Evolutionary conservation across 441 rosid species (phyloP), one percentile per base, ranked within the genome.

Genomic region (Gossypium lobatum): DNA sequence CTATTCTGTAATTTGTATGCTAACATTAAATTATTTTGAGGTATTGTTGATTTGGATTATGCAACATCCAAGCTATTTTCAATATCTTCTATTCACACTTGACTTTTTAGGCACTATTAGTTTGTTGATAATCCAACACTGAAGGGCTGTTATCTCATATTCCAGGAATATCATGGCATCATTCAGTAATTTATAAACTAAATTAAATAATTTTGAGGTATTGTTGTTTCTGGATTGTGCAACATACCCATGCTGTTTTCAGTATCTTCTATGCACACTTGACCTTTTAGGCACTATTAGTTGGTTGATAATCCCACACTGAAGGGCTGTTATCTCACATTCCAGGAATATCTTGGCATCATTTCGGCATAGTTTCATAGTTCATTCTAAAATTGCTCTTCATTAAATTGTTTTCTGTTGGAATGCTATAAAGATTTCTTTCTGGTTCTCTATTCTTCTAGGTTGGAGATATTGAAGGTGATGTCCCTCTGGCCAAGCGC

Each of bases 381-480:
- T 46, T 65, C 54, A 58, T 45, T 42, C 23, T 6, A 37, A 54
- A 11, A 57, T 72, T 69, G 66, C 16, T 69, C 52, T 70, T 70
- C 18, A 20, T 28, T 54, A 18, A 17, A 16, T 10, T 34, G 54
- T 17, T 70, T 54, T 4, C 7, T 20, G 52, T 10, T 54, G 31
- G 17, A 53, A 17, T 53, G 26, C 50, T 28, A 28, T 61, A 6
- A 26, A 17, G 20, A 60, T 39, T 52, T 31, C n/a, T 0, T 46
- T 50, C 25, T 46, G 31, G 3, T 74, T 46, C 62, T 78, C 55
- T 48, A 14, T 62, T 76, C 70, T 39, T 83, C 72, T 85, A 96
- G 99, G 89, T 81, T 80, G 99, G 97, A 75, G 98, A 93, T 79
- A 92, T 92, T 85, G 99, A 96, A 80, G 96, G 89, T 75, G 98